Conservation (phyloP, 495 filamentous ascomycete genomes). For the Mytilinidion resinicola region DNA sequence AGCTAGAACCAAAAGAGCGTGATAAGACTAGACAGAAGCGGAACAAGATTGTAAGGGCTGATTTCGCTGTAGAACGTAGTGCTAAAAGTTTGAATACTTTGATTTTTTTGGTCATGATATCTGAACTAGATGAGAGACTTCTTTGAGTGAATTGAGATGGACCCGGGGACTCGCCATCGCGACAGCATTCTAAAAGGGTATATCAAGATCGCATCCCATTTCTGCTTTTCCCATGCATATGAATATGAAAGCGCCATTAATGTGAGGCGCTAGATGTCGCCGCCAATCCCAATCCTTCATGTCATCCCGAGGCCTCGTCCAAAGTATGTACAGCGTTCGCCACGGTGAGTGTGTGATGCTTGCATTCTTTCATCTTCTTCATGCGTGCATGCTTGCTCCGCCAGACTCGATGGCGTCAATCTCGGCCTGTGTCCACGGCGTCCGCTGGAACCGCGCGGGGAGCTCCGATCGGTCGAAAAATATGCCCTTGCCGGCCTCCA, state of each 20-base stretch:
- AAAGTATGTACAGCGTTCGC: not conserved
- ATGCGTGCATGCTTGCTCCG: slow-evolving; percentile 64
- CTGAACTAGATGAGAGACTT: not conserved
- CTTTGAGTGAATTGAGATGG: not conserved
- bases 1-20: too few relatives aligned
- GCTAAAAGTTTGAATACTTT: not conserved
- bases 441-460: slow-evolving; percentile 71
- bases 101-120: not conserved
- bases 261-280: too few relatives aligned
- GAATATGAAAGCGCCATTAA: not conserved
- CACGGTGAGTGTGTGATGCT: not conserved
- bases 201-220: not conserved
- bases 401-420: slow-evolving; percentile 94
- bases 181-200: not conserved
- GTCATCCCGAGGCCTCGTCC: not conserved
- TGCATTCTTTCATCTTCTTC: slow-evolving; percentile 17
- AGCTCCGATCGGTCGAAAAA: slow-evolving; percentile 88
- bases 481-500: slow-evolving; percentile 64
- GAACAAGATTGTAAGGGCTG: too few relatives aligned
- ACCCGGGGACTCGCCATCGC: not conserved
- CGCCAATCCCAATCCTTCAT: not conserved
- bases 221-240: not conserved
- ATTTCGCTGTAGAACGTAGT: too few relatives aligned
- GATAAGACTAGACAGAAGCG: too few relatives aligned
- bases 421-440: slow-evolving; percentile 66